Conservation (phyloP, 306 rosid genomes). For the Delonix regia region DNA sequence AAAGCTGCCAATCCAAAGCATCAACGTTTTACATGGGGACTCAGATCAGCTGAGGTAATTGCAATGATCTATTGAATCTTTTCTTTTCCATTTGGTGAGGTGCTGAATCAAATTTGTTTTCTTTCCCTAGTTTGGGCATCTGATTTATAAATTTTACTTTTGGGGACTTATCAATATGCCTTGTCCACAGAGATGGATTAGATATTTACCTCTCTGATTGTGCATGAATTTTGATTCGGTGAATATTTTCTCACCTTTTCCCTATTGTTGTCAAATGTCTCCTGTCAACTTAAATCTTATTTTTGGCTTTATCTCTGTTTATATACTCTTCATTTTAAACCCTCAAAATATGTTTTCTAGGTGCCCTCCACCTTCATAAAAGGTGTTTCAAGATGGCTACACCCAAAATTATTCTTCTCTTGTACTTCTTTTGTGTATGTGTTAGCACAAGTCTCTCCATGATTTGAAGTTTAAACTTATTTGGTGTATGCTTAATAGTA, state of each 20-base stretch:
- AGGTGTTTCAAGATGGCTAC: not conserved
- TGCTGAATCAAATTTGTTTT: conserved; percentile 2
- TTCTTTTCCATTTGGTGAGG: conserved; percentile 8
- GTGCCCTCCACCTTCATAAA: not conserved
- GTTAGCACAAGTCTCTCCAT: not conserved
- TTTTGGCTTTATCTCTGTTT: not conserved
- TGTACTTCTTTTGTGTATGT: not conserved
- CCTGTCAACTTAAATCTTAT: not conserved
- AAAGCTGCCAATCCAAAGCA: conserved; percentile 93
- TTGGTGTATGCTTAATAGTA: not conserved
- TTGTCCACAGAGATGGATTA: not conserved
- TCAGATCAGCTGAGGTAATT: conserved; percentile 86
- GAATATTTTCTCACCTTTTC: not conserved
- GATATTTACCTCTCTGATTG: not conserved
- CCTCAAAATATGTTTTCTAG: not conserved
- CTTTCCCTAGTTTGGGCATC: not conserved
- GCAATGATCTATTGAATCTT: conserved; percentile 13
- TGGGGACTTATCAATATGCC: not conserved
- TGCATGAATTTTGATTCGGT: not conserved
- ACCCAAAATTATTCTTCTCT: not conserved
- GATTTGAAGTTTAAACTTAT: not conserved
- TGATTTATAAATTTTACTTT: not conserved
- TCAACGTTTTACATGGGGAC: conserved; percentile 96
- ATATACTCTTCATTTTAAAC: not conserved
- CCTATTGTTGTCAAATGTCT: not conserved